Evolutionary conservation across 192 early-diverging fungal species (phyloP).

Genomic region (Allomyces macrogynus): DNA sequence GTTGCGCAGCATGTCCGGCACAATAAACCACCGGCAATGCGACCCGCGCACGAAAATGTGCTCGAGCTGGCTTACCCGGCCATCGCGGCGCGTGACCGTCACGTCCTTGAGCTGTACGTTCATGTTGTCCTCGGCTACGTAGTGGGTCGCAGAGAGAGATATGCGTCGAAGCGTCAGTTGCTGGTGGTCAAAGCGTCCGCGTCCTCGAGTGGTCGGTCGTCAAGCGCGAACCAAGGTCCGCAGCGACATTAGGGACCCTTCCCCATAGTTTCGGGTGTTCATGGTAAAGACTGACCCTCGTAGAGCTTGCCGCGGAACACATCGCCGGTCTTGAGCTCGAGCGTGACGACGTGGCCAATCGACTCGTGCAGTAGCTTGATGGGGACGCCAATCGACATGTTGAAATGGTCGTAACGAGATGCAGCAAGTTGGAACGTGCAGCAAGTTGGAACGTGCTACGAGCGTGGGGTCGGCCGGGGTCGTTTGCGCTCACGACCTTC

Average conservation of each 20-base stretch:
- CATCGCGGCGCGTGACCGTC: constrained; percentile 79
- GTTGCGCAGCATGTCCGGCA: constrained; percentile 99
- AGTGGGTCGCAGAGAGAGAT: no score
- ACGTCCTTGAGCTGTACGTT: constrained; percentile 93
- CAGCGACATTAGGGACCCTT: no score
- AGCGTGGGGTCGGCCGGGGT: no score
- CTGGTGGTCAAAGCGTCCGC: no score
- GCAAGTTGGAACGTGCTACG: no score
- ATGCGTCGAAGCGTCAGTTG: no score
- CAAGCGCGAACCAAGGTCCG: no score
- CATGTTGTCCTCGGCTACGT: constrained; percentile 90
- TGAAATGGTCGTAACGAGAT: constrained; percentile 2
- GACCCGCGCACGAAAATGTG: constrained; percentile 93
- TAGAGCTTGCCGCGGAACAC: constrained; percentile 85
- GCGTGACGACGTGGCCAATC: constrained; percentile 84
- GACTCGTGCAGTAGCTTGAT: constrained; percentile 94
- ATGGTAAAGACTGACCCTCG: constrained; percentile 28
- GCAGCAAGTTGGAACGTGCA: no score
- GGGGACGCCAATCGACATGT: constrained; percentile 78
- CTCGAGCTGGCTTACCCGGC: constrained; percentile 73
- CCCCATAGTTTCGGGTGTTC: no score
- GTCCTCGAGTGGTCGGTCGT: no score
- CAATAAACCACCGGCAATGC: constrained; percentile 77
- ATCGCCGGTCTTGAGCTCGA: constrained; percentile 87
- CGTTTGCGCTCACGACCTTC: no score